Evolutionary conservation across 805 yeast species (phyloP), one percentile per base, ranked within the genome.

Genomic region (Ogataea degrootiae): DNA sequence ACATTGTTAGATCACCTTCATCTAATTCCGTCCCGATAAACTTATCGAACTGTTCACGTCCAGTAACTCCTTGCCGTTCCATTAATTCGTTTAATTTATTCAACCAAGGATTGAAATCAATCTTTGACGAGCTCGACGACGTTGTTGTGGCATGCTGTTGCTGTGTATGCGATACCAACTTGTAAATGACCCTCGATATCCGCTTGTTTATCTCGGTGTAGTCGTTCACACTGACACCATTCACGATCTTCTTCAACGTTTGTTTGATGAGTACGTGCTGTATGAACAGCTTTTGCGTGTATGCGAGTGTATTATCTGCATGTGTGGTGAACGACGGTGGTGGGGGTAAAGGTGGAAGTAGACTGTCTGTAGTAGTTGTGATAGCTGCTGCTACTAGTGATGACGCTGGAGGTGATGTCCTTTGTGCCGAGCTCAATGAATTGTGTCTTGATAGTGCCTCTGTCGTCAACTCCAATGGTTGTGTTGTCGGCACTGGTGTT

Each of bases 181-280:
- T 65, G 60, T 87, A 87, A 17, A 85, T 61, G 39, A 68, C 67
- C 44, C 87, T 71, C 14, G 91, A 83, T 6, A 85, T 81, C 3
- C 66, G 66, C 65, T 77, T 79, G 64, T 87, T 87, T 46, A 86
- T 72, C 15, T 61, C 62, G 3, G 88, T 83, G 59, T 82, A 87
- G 22, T 52, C 39, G 1, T 48, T 45, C 11, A 59, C 48, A 9
- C 58, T 46, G 8, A 35, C 12, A 5, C 37, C 42, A 60, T 49
- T 43, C 67, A 31, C 54, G 17, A 62, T 61, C 2, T 79, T 77
- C 42, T 80, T 68, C 42, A 87, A 59, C 17, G 68, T 71, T 17
- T 73, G 68, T 37, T 88, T 66, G 11, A 87, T 82, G 33, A 79
- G 65, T 42, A 75, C 59, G 19, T 67, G 69, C 59, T 86, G 94